These are phyloP conservation scores for Stephania japonica DNA, from an alignment of 164 flowering plant genomes.

Conservation along the genomic window DNA sequence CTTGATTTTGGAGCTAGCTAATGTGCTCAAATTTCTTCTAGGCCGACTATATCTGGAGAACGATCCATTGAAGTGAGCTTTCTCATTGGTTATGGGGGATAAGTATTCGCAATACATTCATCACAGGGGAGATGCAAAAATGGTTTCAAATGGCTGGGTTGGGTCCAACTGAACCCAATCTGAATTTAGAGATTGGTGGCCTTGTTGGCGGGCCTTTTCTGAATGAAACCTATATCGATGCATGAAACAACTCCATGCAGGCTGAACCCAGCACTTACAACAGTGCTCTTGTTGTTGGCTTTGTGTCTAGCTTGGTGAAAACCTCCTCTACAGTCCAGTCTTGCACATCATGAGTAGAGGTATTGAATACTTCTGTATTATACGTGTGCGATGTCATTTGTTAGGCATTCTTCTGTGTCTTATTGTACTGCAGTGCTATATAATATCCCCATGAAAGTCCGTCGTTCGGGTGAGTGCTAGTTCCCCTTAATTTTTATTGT, in stretches of 20 bases:
- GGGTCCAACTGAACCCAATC: conserved; percentile 64
- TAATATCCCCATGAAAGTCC: background rate
- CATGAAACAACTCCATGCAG: conserved; percentile 80
- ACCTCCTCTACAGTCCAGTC: conserved; percentile 71
- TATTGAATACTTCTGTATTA: conserved; percentile 2
- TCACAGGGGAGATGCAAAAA: conserved; percentile 80
- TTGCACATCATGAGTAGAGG: conserved; percentile 32
- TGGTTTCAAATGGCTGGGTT: conserved; percentile 62
- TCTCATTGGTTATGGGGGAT: conserved; percentile 78
- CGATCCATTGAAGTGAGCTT: conserved; percentile 80
- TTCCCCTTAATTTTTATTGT: too few relatives aligned
- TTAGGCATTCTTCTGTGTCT: background rate
- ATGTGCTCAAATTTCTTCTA: conserved; percentile 15
- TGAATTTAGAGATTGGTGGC: conserved; percentile 75
- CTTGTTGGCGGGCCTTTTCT: conserved; percentile 93
- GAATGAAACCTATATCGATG: conserved; percentile 67
- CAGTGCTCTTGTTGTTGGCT: conserved; percentile 68
- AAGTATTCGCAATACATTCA: conserved; percentile 74
- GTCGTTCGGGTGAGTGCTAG: too few relatives aligned
- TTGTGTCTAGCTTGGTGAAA: conserved; percentile 76
- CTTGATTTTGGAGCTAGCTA: background rate
- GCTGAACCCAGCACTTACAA: conserved; percentile 86
- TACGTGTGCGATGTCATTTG: background rate
- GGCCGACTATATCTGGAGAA: conserved; percentile 93
- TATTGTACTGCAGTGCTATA: too few relatives aligned